Percentiles rank a stretch among this genome's conserved stretches.
These are phyloP conservation scores for Dictyostelium purpureum DNA, from an alignment of 78 protist genomes.

Conservation along the genomic window DNA sequence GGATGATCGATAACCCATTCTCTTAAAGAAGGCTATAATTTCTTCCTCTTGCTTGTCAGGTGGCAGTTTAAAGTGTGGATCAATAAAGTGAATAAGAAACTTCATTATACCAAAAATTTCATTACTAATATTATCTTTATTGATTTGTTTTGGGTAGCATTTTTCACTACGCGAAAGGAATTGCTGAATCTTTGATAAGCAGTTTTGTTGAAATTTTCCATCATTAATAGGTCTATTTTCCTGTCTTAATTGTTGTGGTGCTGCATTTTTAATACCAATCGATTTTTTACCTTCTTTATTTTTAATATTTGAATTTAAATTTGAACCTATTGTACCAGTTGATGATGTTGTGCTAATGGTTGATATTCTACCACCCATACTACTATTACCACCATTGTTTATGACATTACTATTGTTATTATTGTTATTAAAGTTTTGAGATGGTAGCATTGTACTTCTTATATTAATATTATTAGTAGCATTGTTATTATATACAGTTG, in stretches of 20 bases:
- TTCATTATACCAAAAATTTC: conserved; percentile 40
- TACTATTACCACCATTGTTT: neutral
- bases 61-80: conserved; percentile 34
- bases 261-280: too few relatives aligned
- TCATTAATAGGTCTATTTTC: conserved; percentile 36
- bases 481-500: neutral
- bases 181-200: neutral
- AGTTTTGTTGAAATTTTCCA: conserved; percentile 38
- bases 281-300: neutral
- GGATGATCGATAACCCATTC: conserved; percentile 57
- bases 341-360: neutral
- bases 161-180: neutral
- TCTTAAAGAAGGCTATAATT: conserved; percentile 61
- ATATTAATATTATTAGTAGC: neutral
- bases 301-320: neutral
- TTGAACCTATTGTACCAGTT: neutral
- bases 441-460: neutral
- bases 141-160: conserved; percentile 22
- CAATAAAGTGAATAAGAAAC: conserved; percentile 62
- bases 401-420: neutral
- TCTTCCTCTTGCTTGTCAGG: conserved; percentile 78
- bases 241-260: neutral
- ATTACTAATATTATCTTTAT: conserved; percentile 29
- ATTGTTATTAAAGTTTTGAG: neutral
- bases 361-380: neutral